Base-by-base conservation (phyloP, 1,284 basidiomycete species). In the Anthracocystis panici-leucophaei region DNA sequence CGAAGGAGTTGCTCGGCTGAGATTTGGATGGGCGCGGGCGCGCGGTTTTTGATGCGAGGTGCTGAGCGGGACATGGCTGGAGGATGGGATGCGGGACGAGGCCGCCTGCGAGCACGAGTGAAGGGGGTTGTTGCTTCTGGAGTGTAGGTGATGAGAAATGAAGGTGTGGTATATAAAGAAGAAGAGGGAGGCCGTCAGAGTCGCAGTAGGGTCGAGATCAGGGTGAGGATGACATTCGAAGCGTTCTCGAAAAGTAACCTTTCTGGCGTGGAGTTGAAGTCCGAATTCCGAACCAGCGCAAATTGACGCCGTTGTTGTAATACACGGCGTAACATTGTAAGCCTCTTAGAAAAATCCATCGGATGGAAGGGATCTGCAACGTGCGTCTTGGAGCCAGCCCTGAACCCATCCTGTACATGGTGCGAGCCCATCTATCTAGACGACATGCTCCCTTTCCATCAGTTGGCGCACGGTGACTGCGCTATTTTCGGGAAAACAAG, bases 1-100 rank as follows among this genome's bases (percentile, higher is more conserved):
- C 97, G 92, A 16, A 99, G 89, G 46, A 99, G 91, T 88, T 99
- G 96, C 87, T 98, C 96, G 31, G 96, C 94, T 58, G 95, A 97
- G 87, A 98, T 96, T 92, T 97, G 95, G 72, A 97, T 89, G 61
- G 93, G 91, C 63, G 95, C 95, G 29, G 95, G 91, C 23, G 95
- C 95, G 57, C 95, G 90, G 86, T 97, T 97, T 89, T 95, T 95
- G 77, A 97, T 94, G 70, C 93, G 83, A 16, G 88, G 88, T 5
- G 88, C 88, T 41, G 72, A 46, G 55, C 66, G 58, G 11, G 72
- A 75, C 72, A 75, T 75, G 45, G 12, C 62, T 87, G 55, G 81
- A n/a, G 20, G 27, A 44, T 6, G 64, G 33, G 10, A 16, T 56
- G 42, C 63, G 23, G 64, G 38, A 46, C 10, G 12, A 52, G 2